A percentile compares a stretch with the other conserved stretches of the same genome.
Evolutionary conservation across 2,329 filamentous ascomycete species (phyloP).

Genomic region (Nannizzia gypsea): DNA sequence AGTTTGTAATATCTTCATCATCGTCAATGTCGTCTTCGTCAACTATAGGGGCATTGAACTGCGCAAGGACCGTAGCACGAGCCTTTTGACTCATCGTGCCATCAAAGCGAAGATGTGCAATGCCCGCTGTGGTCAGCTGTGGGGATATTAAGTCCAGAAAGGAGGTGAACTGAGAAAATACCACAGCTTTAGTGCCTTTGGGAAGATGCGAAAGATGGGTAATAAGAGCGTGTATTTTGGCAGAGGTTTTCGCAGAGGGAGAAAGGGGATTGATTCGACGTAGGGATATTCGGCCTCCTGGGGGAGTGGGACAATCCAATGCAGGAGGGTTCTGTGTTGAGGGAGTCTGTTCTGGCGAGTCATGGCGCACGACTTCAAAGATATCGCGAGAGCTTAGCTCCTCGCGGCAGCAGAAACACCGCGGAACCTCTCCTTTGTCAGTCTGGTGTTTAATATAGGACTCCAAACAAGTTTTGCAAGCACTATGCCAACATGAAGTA

Average conservation of each 20-base stretch:
- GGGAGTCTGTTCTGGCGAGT: conserved; percentile 29
- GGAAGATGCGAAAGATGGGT: conserved; percentile 60
- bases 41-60: conserved; percentile 49
- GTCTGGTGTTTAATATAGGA: conserved; percentile 81
- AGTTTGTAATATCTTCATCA: conserved; percentile 13
- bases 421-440: conserved; percentile 60
- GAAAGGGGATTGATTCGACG: conserved; percentile 54
- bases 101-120: conserved; percentile 77
- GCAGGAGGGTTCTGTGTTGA: conserved; percentile 5
- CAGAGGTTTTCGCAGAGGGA: conserved; percentile 47
- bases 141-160: conserved; percentile 87
- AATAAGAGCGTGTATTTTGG: conserved; percentile 75
- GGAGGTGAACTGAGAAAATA: conserved; percentile 96
- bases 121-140: conserved; percentile 58
- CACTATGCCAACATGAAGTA: conserved; percentile 94
- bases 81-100: conserved; percentile 79
- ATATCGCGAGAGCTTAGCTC: conserved; percentile 70
- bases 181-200: conserved; percentile 69
- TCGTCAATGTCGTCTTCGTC: conserved; percentile 27
- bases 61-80: conserved; percentile 61
- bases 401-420: conserved; percentile 85
- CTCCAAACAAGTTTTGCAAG: conserved; percentile 85
- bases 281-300: conserved; percentile 45
- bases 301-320: conserved; percentile 18
- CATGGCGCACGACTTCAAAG: conserved; percentile 78